phyloP scores from a whole-genome alignment of 2,329 filamentous ascomycete species.

The Neophaeococcomyces aloes region DNA sequence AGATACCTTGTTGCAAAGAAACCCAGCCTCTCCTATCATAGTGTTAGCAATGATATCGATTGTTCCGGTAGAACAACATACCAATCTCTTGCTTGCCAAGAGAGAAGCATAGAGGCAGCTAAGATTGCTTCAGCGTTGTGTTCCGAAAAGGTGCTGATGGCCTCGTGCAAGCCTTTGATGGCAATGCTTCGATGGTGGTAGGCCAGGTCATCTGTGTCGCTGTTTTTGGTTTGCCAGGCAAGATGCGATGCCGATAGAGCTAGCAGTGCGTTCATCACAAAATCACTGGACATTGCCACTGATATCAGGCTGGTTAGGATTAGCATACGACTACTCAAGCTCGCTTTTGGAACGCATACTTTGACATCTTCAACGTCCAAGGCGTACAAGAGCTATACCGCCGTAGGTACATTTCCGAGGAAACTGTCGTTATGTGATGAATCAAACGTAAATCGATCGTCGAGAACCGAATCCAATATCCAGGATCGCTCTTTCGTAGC shows the following conservation, averaged over 20 bases:
- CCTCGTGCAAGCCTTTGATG: slow-evolving; percentile 76
- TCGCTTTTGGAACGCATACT: slow-evolving; percentile 49
- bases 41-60: slow-evolving; percentile 26
- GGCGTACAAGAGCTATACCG: slow-evolving; percentile 75
- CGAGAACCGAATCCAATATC: slow-evolving; percentile 61
- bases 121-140: slow-evolving; percentile 85
- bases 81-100: slow-evolving; percentile 96
- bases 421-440: slow-evolving; percentile 79
- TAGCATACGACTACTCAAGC: slow-evolving; percentile 17
- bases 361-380: slow-evolving; percentile 87
- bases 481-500: slow-evolving; percentile 63
- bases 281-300: slow-evolving; percentile 69
- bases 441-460: slow-evolving; percentile 76
- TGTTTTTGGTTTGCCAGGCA: slow-evolving; percentile 76
- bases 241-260: slow-evolving; percentile 93
- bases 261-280: slow-evolving; percentile 88
- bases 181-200: slow-evolving; percentile 82
- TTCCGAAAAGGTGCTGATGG: slow-evolving; percentile 72
- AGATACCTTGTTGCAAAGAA: slow-evolving; percentile 82
- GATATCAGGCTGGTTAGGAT: slow-evolving; percentile 59
- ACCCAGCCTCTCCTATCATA: slow-evolving; percentile 73
- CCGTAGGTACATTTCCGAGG: slow-evolving; percentile 66
- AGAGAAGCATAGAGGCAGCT: slow-evolving; percentile 80
- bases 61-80: slow-evolving; percentile 39
- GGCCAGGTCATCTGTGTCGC: slow-evolving; percentile 74